These are phyloP conservation scores for Colletotrichum theobromicola DNA, from an alignment of 2,329 filamentous ascomycete species.

Conservation along the genomic window DNA sequence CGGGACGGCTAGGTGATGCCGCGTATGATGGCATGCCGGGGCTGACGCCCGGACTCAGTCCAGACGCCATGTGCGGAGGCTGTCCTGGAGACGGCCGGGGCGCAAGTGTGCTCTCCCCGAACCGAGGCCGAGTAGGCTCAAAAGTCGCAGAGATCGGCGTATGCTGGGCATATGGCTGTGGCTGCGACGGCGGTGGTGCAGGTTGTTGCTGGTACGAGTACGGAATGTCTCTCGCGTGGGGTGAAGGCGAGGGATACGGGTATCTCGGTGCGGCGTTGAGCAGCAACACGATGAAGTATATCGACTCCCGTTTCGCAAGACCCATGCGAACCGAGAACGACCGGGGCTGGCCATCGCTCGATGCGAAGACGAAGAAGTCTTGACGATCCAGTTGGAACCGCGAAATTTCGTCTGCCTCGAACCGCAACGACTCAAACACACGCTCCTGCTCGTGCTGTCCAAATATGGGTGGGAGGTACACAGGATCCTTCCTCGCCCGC, in stretches of 20 bases:
- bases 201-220: conserved; percentile 46
- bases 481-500: conserved; percentile 62
- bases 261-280: conserved; percentile 42
- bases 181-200: conserved; percentile 29
- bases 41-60: conserved; percentile 46
- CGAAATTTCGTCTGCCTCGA: conserved; percentile 57
- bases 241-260: conserved; percentile 51
- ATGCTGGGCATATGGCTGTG: conserved; percentile 44
- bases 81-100: conserved; percentile 33
- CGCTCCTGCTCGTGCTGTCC: conserved; percentile 58
- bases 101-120: conserved; percentile 37
- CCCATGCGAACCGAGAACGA: conserved; percentile 58
- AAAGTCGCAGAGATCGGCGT: conserved; percentile 53
- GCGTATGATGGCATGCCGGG: conserved; percentile 51
- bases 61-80: conserved; percentile 38
- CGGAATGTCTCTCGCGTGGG: conserved; percentile 46
- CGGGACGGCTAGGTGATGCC: conserved; percentile 47
- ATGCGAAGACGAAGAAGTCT: conserved; percentile 60
- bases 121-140: conserved; percentile 47
- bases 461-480: conserved; percentile 69
- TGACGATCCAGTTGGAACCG: conserved; percentile 57
- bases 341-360: conserved; percentile 56
- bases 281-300: conserved; percentile 65
- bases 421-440: conserved; percentile 60
- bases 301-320: conserved; percentile 64